A percentile compares a stretch with the other conserved stretches of the same genome.
Conservation (phyloP, 2,329 filamentous ascomycete species). For the Beauveria sp. region DNA sequence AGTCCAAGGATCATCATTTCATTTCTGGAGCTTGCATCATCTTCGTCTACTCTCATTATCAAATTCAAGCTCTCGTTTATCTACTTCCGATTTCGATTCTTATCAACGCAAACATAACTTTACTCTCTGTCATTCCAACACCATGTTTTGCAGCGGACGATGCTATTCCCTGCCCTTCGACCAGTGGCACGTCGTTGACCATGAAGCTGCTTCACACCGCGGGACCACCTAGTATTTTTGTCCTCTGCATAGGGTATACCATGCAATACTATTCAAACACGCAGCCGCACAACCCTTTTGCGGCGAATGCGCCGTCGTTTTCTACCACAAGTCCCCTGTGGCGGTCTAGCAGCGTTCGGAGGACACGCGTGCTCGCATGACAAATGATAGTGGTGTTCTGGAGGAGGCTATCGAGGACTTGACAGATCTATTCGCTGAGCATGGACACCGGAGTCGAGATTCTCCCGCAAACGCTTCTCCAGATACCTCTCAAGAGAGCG, state of each 20-base stretch:
- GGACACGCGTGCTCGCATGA: constrained; percentile 15
- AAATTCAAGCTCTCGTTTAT: not conserved
- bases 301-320: constrained; percentile 27
- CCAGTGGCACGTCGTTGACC: constrained; percentile 13
- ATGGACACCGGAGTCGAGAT: not conserved
- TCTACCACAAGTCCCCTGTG: constrained; percentile 14
- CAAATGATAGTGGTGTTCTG: not conserved
- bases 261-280: constrained; percentile 18
- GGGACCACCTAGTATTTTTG: constrained; percentile 25
- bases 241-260: constrained; percentile 21
- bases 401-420: not conserved
- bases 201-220: constrained; percentile 13
- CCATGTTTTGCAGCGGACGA: constrained; percentile 18
- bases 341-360: constrained; percentile 17
- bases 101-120: not conserved
- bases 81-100: not conserved
- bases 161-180: constrained; percentile 17
- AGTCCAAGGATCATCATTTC: not conserved
- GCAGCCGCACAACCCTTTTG: constrained; percentile 22
- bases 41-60: not conserved
- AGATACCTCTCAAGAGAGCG: not conserved
- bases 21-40: not conserved
- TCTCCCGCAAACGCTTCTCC: not conserved
- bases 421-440: not conserved
- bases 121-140: not conserved